Evolutionary conservation across 352 stramenopile genomes (phyloP).

Genomic region (Elongisporangium anandrum): DNA sequence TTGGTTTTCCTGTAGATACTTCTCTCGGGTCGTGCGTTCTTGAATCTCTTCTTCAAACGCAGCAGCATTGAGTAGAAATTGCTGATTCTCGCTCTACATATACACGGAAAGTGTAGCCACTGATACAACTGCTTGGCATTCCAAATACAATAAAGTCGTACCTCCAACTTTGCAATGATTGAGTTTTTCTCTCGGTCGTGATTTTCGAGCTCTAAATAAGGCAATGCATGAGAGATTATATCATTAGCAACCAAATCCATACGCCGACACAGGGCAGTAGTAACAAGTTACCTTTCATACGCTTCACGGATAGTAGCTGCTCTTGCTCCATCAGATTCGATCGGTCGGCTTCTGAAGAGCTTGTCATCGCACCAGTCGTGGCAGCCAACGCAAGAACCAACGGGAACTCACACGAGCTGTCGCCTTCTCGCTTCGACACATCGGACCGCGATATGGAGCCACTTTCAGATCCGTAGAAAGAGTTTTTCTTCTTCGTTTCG

Average conservation of each 20-base stretch:
- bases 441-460: slow-evolving; percentile 64
- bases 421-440: slow-evolving; percentile 62
- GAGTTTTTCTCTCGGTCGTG: slow-evolving; percentile 35
- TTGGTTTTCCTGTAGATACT: slow-evolving; percentile 58
- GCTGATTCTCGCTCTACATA: slow-evolving; percentile 70
- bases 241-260: background rate
- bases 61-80: slow-evolving; percentile 76
- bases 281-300: slow-evolving; percentile 28
- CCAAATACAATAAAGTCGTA: no score
- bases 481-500: slow-evolving; percentile 58
- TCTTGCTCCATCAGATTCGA: slow-evolving; percentile 61
- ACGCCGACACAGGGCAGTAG: background rate
- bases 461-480: slow-evolving; percentile 68
- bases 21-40: slow-evolving; percentile 59
- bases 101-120: no score
- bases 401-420: slow-evolving; percentile 80
- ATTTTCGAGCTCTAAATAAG: slow-evolving; percentile 10
- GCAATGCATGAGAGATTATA: background rate
- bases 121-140: no score
- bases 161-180: slow-evolving; percentile 69
- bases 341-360: slow-evolving; percentile 58
- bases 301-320: slow-evolving; percentile 38
- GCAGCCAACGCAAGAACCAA: slow-evolving; percentile 74
- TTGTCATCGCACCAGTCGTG: slow-evolving; percentile 66
- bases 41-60: slow-evolving; percentile 88